Base-by-base conservation (phyloP, 208 protist genomes). In the Tetramitus jugosus region DNA sequence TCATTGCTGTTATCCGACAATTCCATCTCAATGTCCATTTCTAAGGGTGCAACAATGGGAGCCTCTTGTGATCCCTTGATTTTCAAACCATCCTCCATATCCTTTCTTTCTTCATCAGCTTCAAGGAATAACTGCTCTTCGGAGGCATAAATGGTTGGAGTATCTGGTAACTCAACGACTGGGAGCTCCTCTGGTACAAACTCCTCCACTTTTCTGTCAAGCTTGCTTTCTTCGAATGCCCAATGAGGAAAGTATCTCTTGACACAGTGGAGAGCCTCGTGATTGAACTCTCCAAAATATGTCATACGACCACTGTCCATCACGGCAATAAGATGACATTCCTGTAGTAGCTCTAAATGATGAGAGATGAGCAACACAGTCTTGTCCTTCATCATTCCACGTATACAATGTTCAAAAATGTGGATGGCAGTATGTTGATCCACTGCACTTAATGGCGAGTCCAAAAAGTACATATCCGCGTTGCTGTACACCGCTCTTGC, bases 321-420 rank as follows among this genome's bases (percentile, higher is more conserved):
- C 0, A 94, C 84, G 33, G 97, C 80, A 62, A 98, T 86, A 39
- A 88, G 79, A 72, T 97, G 91, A 10, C 76, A 90, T 0, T 87
- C 60, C 1, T 82, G 64, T 20, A 97, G 56, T 26, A 93, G 86
- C 75, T 97, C 93, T 31, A 96, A 53, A 60, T 94, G 91, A 84
- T 97, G 94, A 10, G 94, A 97, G 13, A 95, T 92, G 0, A 98
- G 84, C 8, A 98, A 76, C 10, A 92, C 86, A 14, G 94, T 95
- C 77, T 91, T 94, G 39, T 65, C 60, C 2, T 31, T 33, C n/a
- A 64, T 33, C 10, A 64, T 37, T 33, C 7, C 29, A 10, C 29
- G 6, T 23, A 64, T 64, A 33, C 60, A 64, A 10, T 64, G 6
- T 10, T 29, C 60, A 26, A 33, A 64, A 64, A 64, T 29, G n/a